Conservation (phyloP, 106 monocot species). For the Acanthochlamys bracteata region DNA sequence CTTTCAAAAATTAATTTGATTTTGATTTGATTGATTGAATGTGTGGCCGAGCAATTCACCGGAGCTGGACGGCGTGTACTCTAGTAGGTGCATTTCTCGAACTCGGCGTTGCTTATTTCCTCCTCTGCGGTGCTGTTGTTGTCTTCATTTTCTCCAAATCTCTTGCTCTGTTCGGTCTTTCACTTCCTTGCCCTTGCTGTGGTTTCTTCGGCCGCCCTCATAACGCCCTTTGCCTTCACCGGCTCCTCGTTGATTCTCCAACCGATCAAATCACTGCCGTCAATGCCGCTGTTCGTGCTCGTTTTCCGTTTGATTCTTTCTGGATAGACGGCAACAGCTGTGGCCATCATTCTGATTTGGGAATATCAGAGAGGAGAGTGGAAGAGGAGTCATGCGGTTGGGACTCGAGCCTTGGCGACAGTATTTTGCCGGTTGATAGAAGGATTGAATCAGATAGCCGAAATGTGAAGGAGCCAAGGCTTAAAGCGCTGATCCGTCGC, state of each 20-base stretch:
- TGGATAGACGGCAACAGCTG: background rate
- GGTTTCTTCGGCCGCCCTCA: constrained; percentile 9
- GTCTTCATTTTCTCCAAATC: constrained; percentile 36
- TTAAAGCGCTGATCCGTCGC: background rate
- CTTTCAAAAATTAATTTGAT: too few species aligned
- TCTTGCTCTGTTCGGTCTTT: constrained; percentile 46
- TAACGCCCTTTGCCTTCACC: constrained; percentile 11
- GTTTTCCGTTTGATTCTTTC: constrained; percentile 33
- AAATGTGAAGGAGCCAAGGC: background rate
- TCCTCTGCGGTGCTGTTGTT: constrained; percentile 49
- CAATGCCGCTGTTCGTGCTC: constrained; percentile 5
- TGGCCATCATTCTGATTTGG: constrained; percentile 6
- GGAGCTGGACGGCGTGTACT: constrained; percentile 39
- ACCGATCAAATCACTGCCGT: constrained; percentile 10
- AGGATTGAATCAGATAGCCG: background rate
- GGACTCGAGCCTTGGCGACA: background rate
- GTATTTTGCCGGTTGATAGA: background rate
- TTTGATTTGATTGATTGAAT: background rate
- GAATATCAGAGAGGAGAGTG: background rate
- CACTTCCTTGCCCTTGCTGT: constrained; percentile 47
- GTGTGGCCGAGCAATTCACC: constrained; percentile 10
- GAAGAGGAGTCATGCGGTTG: constrained; percentile 6
- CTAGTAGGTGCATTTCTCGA: constrained; percentile 61
- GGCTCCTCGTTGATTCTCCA: constrained; percentile 13
- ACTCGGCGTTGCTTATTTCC: constrained; percentile 49